These are phyloP conservation scores for Rhizophora apiculata DNA, from an alignment of 345 rosid genomes.

Conservation along the genomic window DNA sequence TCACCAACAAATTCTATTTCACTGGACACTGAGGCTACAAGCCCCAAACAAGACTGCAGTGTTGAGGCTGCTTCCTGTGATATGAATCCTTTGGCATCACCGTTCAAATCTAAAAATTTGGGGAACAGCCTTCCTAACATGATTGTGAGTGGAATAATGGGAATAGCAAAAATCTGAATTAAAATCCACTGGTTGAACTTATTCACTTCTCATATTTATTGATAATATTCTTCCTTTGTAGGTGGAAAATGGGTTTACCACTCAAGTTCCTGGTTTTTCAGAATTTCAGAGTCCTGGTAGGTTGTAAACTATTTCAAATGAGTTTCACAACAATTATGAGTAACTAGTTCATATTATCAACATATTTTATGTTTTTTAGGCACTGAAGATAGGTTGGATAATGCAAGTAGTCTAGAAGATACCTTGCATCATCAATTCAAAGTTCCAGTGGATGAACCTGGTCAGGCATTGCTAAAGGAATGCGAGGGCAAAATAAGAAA, in stretches of 20 bases:
- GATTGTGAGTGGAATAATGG: slow-evolving; percentile 38
- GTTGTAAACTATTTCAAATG: slow-evolving; percentile 1
- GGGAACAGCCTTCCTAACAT: slow-evolving; percentile 20
- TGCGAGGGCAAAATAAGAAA: slow-evolving; percentile 38
- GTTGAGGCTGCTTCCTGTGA: slow-evolving; percentile 35
- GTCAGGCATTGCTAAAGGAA: slow-evolving; percentile 28
- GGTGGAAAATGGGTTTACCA: slow-evolving; percentile 41
- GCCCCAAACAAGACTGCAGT: slow-evolving; percentile 24
- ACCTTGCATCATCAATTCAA: slow-evolving; percentile 24
- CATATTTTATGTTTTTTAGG: slow-evolving; percentile 9
- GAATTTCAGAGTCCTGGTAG: slow-evolving; percentile 37
- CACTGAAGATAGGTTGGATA: slow-evolving; percentile 20
- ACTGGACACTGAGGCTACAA: slow-evolving; percentile 30
- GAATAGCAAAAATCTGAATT: slow-evolving; percentile 8
- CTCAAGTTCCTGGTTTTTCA: slow-evolving; percentile 20
- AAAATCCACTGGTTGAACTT: slow-evolving; percentile 5
- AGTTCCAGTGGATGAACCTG: slow-evolving; percentile 27
- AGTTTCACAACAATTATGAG: neutral
- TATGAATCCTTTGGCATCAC: slow-evolving; percentile 24
- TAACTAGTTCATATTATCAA: neutral
- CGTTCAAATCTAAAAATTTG: slow-evolving; percentile 14
- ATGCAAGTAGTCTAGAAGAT: slow-evolving; percentile 18
- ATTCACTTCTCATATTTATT: slow-evolving; percentile 3
- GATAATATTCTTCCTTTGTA: slow-evolving; percentile 23
- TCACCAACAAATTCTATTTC: slow-evolving; percentile 48